Percentiles rank a stretch among this genome's conserved stretches.
phyloP scores from a whole-genome alignment of 164 flowering plant genomes.

The Vitis rotundifolia region DNA sequence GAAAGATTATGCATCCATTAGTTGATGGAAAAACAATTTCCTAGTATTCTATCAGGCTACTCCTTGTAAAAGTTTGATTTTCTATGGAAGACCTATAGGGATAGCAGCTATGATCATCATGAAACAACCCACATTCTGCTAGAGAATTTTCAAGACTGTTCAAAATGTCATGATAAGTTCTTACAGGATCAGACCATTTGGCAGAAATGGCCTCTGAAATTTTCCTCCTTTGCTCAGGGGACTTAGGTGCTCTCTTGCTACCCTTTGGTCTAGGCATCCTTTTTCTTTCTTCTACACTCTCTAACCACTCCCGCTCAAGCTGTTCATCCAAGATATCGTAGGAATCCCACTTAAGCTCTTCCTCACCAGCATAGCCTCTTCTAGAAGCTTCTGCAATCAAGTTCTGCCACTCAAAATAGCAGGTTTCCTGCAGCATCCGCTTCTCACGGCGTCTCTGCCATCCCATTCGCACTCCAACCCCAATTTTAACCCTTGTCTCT shows the following conservation, averaged over 20 bases:
- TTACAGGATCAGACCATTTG: constrained; percentile 97
- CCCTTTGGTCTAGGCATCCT: constrained; percentile 43
- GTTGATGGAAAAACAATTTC: too few species aligned
- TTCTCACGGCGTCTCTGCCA: constrained; percentile 75
- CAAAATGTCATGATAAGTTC: constrained; percentile 23
- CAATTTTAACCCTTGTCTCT: constrained; percentile 78
- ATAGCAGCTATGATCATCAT: too few species aligned
- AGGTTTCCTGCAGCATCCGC: constrained; percentile 66
- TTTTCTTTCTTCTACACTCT: constrained; percentile 64
- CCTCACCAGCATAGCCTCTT: constrained; percentile 61
- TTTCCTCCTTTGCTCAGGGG: constrained; percentile 79
- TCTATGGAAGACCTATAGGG: too few species aligned
- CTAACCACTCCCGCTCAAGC: constrained; percentile 69
- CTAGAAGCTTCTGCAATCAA: constrained; percentile 82
- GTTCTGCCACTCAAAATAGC: constrained; percentile 82
- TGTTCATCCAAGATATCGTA: constrained; percentile 55
- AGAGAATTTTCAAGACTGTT: background rate
- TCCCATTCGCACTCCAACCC: constrained; percentile 69
- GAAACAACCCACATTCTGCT: too few species aligned
- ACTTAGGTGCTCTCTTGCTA: constrained; percentile 81
- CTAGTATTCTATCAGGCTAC: too few species aligned
- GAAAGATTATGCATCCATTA: too few species aligned
- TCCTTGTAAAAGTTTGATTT: too few species aligned
- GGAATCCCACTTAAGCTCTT: constrained; percentile 86
- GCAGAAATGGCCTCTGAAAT: constrained; percentile 89